Conservation (phyloP, 345 rosid species). For the Rhodamnia rubescens region DNA sequence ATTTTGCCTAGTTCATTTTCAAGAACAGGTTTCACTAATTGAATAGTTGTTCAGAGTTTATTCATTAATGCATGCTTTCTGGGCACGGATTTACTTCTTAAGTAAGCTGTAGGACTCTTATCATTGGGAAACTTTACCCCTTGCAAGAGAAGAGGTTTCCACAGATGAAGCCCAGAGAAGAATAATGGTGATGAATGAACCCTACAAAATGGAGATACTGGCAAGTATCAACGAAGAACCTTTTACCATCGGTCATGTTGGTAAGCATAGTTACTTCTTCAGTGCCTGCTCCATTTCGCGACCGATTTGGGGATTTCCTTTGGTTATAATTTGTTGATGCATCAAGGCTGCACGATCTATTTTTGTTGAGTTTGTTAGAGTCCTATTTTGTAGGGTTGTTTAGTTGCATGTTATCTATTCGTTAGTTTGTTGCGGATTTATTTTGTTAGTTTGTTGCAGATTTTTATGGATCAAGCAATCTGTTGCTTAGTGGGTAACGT, state of each 20-base stretch:
- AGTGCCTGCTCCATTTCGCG: neutral
- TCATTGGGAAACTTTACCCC: slow-evolving; percentile 75
- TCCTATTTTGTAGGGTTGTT: no score
- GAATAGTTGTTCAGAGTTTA: slow-evolving; percentile 1
- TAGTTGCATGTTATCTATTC: no score
- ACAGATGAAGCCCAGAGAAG: slow-evolving; percentile 70
- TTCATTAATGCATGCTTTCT: slow-evolving; percentile 31
- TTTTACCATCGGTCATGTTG: slow-evolving; percentile 81
- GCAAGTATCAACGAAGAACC: slow-evolving; percentile 73
- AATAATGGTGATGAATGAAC: slow-evolving; percentile 69
- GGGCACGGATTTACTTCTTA: slow-evolving; percentile 28
- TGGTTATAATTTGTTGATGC: no score
- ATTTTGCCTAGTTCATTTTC: neutral
- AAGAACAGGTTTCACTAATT: neutral
- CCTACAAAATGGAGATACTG: slow-evolving; percentile 91
- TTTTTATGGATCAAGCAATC: no score
- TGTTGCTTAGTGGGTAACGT: no score
- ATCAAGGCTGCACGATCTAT: no score
- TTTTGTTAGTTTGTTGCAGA: no score
- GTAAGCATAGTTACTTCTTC: slow-evolving; percentile 15
- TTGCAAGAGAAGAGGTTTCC: slow-evolving; percentile 73
- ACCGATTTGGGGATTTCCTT: neutral
- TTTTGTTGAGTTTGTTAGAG: no score
- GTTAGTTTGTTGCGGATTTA: no score
- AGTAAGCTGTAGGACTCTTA: slow-evolving; percentile 76